Base-by-base conservation (phyloP, 1,139 yeast genomes). In the Pichia sp. region DNA sequence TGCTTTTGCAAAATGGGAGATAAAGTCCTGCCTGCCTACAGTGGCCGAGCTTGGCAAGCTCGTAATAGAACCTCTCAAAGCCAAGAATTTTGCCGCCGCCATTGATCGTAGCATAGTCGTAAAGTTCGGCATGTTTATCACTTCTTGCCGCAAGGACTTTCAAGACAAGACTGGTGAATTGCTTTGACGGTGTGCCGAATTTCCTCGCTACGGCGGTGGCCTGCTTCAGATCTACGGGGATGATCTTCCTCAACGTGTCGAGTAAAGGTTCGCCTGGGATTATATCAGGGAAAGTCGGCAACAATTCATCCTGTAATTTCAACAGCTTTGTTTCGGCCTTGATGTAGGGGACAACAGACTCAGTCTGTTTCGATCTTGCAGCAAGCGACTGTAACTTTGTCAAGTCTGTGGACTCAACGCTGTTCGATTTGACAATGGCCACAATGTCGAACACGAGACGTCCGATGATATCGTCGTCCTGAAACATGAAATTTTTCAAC, bases 1-100 rank as follows among this genome's bases (percentile, higher is more conserved):
- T 58, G 19, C 51, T 48, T 19, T 70, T 63, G 53, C 78, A 73
- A 60, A 68, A 58, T 7, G 69, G 60, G 7, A 78, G 65, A 53
- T 70, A 75, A 45, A 62, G 55, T 0, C 73, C 68, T 0, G 82
- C 82, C 19, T 71, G 70, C 30, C 73, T 62, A 41, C 67, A 66
- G 22, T 80, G 85, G 1, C 79, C 78, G 34, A 77, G 71, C 28
- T 72, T 72, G 44, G 81, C 59, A 31, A 82, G 76, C 37, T 78
- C 75, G 12, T 76, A 73, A 47, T 76, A 85, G 58, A 89, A 82
- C 1, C 85, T 82, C 56, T 75, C 76, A 58, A 83, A 86, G 0
- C 95, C 95, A 51, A 89, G 85, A 4, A 41, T 9, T 18, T 49
- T 51, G 0, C 91, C 89, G 0, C 95, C 78, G 60, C 79, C 82